Percentiles rank a stretch among this genome's conserved stretches.
These are phyloP conservation scores for Cystobasidium pallidum DNA, from an alignment of 1,284 basidiomycete genomes.

Conservation along the genomic window DNA sequence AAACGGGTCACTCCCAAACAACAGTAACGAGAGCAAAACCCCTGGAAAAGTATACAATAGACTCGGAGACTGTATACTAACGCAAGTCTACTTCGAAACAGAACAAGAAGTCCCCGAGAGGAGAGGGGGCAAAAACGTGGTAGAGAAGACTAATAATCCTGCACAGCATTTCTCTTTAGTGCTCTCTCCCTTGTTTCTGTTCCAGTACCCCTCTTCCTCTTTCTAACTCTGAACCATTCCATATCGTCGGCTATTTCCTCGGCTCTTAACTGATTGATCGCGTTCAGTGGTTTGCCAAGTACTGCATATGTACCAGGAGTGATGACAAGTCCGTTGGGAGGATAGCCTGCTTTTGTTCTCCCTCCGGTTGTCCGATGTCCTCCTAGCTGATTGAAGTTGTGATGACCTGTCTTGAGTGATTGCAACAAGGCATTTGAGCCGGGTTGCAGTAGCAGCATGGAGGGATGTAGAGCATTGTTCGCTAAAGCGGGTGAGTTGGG, in stretches of 20 bases:
- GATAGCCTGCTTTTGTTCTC: slow-evolving; percentile 43
- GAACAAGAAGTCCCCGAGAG: too few species aligned
- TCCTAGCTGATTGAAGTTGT: slow-evolving; percentile 4
- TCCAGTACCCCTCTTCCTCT: slow-evolving; percentile 22
- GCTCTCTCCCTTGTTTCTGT: slow-evolving; percentile 24
- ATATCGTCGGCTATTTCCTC: slow-evolving; percentile 43
- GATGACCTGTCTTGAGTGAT: slow-evolving; percentile 27
- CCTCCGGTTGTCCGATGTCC: slow-evolving; percentile 36
- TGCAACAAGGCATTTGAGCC: slow-evolving; percentile 31
- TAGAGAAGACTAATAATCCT: slow-evolving; percentile 19
- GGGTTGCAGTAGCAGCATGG: slow-evolving; percentile 39
- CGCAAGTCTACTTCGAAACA: neutral
- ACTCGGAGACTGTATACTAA: too few species aligned
- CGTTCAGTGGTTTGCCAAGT: slow-evolving; percentile 29
- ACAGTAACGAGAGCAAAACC: too few species aligned
- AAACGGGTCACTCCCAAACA: too few species aligned
- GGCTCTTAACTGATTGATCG: slow-evolving; percentile 35
- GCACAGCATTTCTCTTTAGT: slow-evolving; percentile 21
- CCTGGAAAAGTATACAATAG: too few species aligned
- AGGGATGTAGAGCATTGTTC: slow-evolving; percentile 38
- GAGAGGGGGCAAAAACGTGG: too few species aligned
- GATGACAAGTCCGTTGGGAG: slow-evolving; percentile 38
- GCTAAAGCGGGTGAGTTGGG: slow-evolving; percentile 33
- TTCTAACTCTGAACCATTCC: slow-evolving; percentile 35
- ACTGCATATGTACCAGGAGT: slow-evolving; percentile 43